Evolutionary conservation across 345 rosid species (phyloP).

Genomic region (Stellera chamaejasme): DNA sequence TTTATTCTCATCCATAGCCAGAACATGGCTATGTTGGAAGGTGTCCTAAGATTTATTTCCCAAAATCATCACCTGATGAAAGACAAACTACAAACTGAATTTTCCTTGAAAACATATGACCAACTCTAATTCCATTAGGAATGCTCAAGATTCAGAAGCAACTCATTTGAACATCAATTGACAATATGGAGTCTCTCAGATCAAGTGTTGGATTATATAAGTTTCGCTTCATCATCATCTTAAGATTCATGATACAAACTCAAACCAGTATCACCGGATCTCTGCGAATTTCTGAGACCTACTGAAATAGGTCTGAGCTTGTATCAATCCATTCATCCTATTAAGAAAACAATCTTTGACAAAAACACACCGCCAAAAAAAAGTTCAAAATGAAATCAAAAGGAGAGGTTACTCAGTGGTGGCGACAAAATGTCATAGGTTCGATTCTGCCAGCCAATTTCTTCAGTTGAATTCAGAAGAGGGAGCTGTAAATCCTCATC

Average conservation of each 20-base stretch:
- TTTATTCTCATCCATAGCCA: constrained; percentile 52
- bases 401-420: constrained; percentile 40
- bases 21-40: constrained; percentile 38
- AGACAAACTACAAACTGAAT: not conserved
- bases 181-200: constrained; percentile 33
- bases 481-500: constrained; percentile 61
- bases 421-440: constrained; percentile 34
- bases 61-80: constrained; percentile 35
- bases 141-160: constrained; percentile 43
- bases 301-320: no score
- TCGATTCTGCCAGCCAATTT: constrained; percentile 66
- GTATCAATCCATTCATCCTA: not conserved
- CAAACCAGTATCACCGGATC: no score
- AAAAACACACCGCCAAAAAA: no score
- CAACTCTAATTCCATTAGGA: not conserved
- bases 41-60: constrained; percentile 59
- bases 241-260: not conserved
- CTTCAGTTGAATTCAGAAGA: constrained; percentile 47
- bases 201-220: constrained; percentile 59
- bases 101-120: not conserved
- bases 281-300: no score
- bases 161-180: constrained; percentile 23
- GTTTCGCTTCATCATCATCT: constrained; percentile 41
- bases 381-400: no score
- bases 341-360: not conserved